Conservation (phyloP, 1,284 basidiomycete genomes). For the Fomitopsis schrenkii region DNA sequence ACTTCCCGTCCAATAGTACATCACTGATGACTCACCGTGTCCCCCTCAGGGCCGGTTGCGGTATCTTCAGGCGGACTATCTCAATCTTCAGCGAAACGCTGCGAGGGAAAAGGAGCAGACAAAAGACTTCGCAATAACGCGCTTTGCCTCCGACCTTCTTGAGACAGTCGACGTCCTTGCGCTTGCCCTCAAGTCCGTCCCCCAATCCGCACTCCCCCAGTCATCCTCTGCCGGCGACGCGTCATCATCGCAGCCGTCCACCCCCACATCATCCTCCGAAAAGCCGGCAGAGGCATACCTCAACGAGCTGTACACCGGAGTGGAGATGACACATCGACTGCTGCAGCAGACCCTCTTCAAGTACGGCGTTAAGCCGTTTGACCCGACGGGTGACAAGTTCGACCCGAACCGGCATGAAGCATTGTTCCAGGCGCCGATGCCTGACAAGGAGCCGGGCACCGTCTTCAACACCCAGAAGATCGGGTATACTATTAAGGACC, state of each 20-base stretch:
- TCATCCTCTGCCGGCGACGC: conserved; percentile 22
- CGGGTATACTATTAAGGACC: conserved; percentile 91
- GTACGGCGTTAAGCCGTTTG: conserved; percentile 89
- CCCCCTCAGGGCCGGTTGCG: conserved; percentile 68
- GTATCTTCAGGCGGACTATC: conserved; percentile 90
- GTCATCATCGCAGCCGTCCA: conserved; percentile 25
- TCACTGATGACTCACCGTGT: conserved; percentile 1
- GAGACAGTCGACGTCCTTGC: conserved; percentile 90
- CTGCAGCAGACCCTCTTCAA: conserved; percentile 88
- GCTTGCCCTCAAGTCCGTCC: conserved; percentile 86
- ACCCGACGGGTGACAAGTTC: conserved; percentile 89
- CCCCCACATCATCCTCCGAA: conserved; percentile 31
- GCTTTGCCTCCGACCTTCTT: conserved; percentile 88
- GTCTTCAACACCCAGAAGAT: conserved; percentile 91
- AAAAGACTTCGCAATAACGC: conserved; percentile 89
- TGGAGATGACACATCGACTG: conserved; percentile 89
- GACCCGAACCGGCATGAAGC: conserved; percentile 97
- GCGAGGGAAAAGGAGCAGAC: conserved; percentile 90
- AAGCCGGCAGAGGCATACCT: conserved; percentile 63
- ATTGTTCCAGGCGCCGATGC: conserved; percentile 90
- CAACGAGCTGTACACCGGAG: conserved; percentile 76
- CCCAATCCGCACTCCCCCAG: conserved; percentile 42
- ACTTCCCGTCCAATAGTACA: conserved; percentile 1
- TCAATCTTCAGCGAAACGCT: conserved; percentile 91
- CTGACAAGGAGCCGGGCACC: conserved; percentile 83